phyloP scores from a whole-genome alignment of 306 rosid genomes.

The Ziziphus jujuba region DNA sequence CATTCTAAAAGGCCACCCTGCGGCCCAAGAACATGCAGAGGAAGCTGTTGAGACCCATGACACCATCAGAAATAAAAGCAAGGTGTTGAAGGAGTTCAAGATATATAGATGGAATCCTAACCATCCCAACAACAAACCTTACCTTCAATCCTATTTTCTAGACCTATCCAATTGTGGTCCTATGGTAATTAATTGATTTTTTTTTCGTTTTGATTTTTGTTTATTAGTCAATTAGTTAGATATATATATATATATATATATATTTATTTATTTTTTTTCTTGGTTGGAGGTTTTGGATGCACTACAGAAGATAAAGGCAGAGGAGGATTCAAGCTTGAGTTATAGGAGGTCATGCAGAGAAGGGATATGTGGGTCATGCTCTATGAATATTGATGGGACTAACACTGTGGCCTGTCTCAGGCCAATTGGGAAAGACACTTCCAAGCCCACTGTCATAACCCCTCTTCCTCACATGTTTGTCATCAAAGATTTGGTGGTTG shows the following conservation, averaged over 20 bases:
- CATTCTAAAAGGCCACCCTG: constrained; percentile 31
- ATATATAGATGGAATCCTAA: constrained; percentile 45
- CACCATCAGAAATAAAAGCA: neutral
- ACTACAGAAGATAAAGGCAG: constrained; percentile 46
- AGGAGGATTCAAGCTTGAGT: constrained; percentile 43
- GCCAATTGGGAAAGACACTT: constrained; percentile 37
- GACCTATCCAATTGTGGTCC: constrained; percentile 39
- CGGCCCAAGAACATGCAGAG: constrained; percentile 31
- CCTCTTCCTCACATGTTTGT: constrained; percentile 49
- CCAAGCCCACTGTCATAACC: constrained; percentile 33
- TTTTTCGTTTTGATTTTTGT: too few relatives aligned
- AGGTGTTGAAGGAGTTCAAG: constrained; percentile 32
- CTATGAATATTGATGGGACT: constrained; percentile 51
- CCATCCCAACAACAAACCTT: constrained; percentile 32
- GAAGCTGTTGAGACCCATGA: constrained; percentile 28
- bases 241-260: neutral
- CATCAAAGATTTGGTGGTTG: constrained; percentile 45
- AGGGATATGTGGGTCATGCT: constrained; percentile 51
- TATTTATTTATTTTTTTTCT: neutral
- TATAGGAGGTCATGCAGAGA: constrained; percentile 49
- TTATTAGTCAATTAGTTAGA: neutral
- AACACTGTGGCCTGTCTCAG: constrained; percentile 42
- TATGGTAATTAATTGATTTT: constrained; percentile 14
- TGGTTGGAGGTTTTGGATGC: constrained; percentile 53
- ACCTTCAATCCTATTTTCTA: constrained; percentile 38